Conservation (phyloP, 2,329 filamentous ascomycete genomes). For the Neoascochyta sp. region DNA sequence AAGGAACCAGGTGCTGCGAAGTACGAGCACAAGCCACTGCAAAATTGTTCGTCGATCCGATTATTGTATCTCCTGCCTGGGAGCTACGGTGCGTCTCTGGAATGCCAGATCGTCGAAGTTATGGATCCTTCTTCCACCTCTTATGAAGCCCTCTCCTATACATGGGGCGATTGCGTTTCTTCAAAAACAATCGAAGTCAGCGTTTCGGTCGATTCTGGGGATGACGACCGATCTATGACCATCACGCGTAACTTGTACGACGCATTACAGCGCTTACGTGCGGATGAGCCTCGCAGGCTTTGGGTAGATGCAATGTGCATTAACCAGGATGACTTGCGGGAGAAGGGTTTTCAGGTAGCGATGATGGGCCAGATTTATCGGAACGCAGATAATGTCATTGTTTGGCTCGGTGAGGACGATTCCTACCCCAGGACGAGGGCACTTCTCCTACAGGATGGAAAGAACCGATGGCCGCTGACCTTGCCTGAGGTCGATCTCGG, state of each 20-base stretch:
- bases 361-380: constrained; percentile 10
- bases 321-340: constrained; percentile 10
- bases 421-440: constrained; percentile 5
- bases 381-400: constrained; percentile 6
- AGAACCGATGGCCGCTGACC: constrained; percentile 6
- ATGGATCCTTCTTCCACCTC: neutral
- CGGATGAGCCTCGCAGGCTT: constrained; percentile 1
- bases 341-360: constrained; percentile 10
- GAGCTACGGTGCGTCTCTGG: neutral
- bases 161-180: constrained; percentile 1
- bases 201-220: neutral
- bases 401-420: constrained; percentile 11
- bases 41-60: neutral
- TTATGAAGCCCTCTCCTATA: constrained; percentile 8
- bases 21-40: constrained; percentile 2
- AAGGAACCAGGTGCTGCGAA: neutral
- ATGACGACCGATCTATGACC: neutral
- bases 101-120: constrained; percentile 1
- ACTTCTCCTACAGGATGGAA: constrained; percentile 5
- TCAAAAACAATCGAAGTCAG: neutral
- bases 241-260: constrained; percentile 4
- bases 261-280: constrained; percentile 4
- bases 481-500: constrained; percentile 5
- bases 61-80: constrained; percentile 4
- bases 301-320: constrained; percentile 17